Evolutionary conservation across 306 rosid species (phyloP).

Genomic region (Castanea sativa): DNA sequence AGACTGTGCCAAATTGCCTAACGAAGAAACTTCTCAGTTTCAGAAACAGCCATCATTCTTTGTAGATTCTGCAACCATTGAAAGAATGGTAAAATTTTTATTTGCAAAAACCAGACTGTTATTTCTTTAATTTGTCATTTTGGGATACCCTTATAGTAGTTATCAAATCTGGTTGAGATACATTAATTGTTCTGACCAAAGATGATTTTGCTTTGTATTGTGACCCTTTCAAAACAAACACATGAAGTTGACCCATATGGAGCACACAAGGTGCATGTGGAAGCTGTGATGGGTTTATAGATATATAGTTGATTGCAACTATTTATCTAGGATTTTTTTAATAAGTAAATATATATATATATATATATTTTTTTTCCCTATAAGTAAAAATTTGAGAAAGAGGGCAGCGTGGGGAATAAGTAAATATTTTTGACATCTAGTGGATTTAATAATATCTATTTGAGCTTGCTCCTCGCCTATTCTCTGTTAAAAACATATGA

Average conservation of each 20-base stretch:
- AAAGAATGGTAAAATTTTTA: slow-evolving; percentile 46
- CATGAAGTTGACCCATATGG: slow-evolving; percentile 4
- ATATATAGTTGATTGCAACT: too few relatives aligned
- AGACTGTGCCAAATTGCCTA: slow-evolving; percentile 34
- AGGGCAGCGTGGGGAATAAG: too few relatives aligned
- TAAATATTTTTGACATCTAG: not conserved
- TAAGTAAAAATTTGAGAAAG: too few relatives aligned
- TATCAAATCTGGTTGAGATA: slow-evolving; percentile 5
- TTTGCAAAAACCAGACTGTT: not conserved
- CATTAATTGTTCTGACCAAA: not conserved
- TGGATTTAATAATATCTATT: not conserved
- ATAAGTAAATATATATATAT: too few relatives aligned
- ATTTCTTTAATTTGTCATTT: slow-evolving; percentile 18
- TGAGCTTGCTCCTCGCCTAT: too few relatives aligned
- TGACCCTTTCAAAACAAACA: not conserved
- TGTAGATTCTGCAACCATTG: slow-evolving; percentile 38
- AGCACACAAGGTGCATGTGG: not conserved
- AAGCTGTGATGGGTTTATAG: too few relatives aligned
- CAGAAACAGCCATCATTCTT: slow-evolving; percentile 41
- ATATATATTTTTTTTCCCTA: too few relatives aligned
- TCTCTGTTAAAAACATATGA: too few relatives aligned
- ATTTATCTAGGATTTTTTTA: too few relatives aligned
- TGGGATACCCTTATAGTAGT: not conserved
- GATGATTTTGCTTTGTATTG: not conserved
- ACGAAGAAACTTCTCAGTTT: slow-evolving; percentile 40